phyloP scores from a whole-genome alignment of 306 rosid genomes.

The Mimosa pudica region DNA sequence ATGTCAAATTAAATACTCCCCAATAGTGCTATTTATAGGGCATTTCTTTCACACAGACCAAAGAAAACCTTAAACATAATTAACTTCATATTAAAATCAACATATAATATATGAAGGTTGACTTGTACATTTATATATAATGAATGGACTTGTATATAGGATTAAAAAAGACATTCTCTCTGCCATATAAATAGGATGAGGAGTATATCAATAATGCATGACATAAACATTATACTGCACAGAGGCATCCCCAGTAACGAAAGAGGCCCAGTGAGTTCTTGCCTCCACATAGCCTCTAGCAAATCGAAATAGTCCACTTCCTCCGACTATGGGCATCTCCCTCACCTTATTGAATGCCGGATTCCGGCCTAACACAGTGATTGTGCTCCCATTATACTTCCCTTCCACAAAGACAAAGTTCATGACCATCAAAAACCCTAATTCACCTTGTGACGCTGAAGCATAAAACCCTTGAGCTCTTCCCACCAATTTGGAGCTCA shows the following conservation, averaged over 20 bases:
- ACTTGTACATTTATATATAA: too few species aligned
- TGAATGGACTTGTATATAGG: too few species aligned
- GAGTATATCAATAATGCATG: neutral
- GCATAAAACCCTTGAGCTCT: constrained; percentile 69
- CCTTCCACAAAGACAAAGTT: constrained; percentile 62
- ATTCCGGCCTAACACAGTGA: constrained; percentile 70
- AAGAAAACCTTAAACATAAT: too few species aligned
- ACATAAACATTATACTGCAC: constrained; percentile 54
- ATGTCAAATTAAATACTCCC: too few species aligned
- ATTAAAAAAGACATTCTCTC: too few species aligned
- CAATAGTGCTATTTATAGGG: too few species aligned
- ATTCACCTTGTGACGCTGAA: constrained; percentile 45
- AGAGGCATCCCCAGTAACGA: constrained; percentile 45
- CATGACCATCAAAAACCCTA: constrained; percentile 62
- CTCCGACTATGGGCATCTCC: constrained; percentile 85
- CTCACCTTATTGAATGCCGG: constrained; percentile 46
- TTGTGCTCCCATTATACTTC: constrained; percentile 71
- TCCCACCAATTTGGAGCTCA: constrained; percentile 47
- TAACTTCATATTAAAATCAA: too few species aligned
- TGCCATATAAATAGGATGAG: too few species aligned
- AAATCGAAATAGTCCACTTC: constrained; percentile 71
- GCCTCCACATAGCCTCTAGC: constrained; percentile 68
- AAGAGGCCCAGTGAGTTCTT: constrained; percentile 37
- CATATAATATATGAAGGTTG: neutral
- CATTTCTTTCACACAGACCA: too few species aligned